Percentiles rank a stretch among this genome's conserved stretches.
Conservation (phyloP, 2,329 filamentous ascomycete genomes). For the Drechmeria coniospora region DNA sequence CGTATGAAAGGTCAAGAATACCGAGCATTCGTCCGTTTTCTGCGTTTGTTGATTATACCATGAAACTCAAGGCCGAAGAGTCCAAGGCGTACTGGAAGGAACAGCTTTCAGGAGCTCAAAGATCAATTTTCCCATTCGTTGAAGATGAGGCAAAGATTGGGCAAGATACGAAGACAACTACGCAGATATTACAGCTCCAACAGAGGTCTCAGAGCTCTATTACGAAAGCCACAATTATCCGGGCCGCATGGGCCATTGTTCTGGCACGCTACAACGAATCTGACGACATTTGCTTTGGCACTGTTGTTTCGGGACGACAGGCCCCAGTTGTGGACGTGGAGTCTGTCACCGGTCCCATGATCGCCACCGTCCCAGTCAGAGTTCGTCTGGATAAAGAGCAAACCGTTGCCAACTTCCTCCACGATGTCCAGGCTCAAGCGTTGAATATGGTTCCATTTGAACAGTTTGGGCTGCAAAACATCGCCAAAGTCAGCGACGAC, state of each 20-base stretch:
- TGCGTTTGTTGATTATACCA: constrained; percentile 2
- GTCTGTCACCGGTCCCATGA: constrained; percentile 8
- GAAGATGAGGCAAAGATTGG: background rate
- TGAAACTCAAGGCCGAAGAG: constrained; percentile 1
- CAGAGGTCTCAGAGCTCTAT: background rate
- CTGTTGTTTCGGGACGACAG: constrained; percentile 10
- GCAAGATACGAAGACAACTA: background rate
- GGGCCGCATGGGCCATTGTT: constrained; percentile 14
- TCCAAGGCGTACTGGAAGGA: constrained; percentile 3
- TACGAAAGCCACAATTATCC: constrained; percentile 1
- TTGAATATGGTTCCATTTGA: constrained; percentile 6
- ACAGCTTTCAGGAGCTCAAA: constrained; percentile 8
- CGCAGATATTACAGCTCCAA: background rate
- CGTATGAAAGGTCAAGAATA: constrained; percentile 2
- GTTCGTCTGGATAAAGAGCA: constrained; percentile 3
- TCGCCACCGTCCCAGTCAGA: constrained; percentile 8
- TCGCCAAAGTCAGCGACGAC: constrained; percentile 4
- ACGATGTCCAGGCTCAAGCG: constrained; percentile 6
- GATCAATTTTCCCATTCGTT: constrained; percentile 7
- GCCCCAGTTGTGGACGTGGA: constrained; percentile 9
- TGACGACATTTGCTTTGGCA: constrained; percentile 12
- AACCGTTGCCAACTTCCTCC: constrained; percentile 5
- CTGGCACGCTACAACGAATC: constrained; percentile 6
- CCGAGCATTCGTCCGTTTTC: constrained; percentile 1
- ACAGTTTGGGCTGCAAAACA: constrained; percentile 6